Percentiles rank a stretch among this genome's conserved stretches.
Conservation (phyloP, 768 basidiomycete genomes). For the Phlebiopsis gigantea region DNA sequence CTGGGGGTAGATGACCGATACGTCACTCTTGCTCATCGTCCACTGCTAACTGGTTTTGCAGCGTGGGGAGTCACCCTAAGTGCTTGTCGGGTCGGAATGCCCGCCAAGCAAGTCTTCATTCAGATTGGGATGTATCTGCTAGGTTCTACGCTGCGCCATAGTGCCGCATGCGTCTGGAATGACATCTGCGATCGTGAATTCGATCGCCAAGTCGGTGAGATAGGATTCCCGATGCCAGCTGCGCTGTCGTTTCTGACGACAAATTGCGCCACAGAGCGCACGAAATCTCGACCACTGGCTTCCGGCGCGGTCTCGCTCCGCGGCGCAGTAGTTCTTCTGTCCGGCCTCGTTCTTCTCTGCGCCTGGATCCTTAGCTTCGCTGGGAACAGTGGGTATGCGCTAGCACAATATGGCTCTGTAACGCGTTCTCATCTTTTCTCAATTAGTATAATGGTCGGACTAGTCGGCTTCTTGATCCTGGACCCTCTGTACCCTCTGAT, state of each 20-base stretch:
- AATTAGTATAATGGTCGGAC: not conserved
- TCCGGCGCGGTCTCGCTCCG: slow-evolving; percentile 26
- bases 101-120: slow-evolving; percentile 1
- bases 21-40: not conserved
- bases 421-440: not conserved
- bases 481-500: slow-evolving; percentile 39
- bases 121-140: slow-evolving; percentile 7
- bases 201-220: slow-evolving; percentile 32
- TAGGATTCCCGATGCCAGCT: not conserved
- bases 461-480: slow-evolving; percentile 10
- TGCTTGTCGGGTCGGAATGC: slow-evolving; percentile 7
- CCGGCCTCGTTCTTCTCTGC: slow-evolving; percentile 11
- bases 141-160: slow-evolving; percentile 16
- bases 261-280: slow-evolving; percentile 23
- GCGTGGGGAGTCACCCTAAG: slow-evolving; percentile 19
- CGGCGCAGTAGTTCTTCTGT: slow-evolving; percentile 23
- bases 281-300: slow-evolving; percentile 28
- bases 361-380: slow-evolving; percentile 10
- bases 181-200: slow-evolving; percentile 24
- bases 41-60: not conserved
- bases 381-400: slow-evolving; percentile 13
- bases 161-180: slow-evolving; percentile 18
- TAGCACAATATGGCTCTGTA: not conserved
- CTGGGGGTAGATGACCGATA: slow-evolving; percentile 4
- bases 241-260: not conserved